Percentiles rank a stretch among this genome's conserved stretches.
Evolutionary conservation across 2,329 filamentous ascomycete species (phyloP).

Genomic region (Claviceps monticola): DNA sequence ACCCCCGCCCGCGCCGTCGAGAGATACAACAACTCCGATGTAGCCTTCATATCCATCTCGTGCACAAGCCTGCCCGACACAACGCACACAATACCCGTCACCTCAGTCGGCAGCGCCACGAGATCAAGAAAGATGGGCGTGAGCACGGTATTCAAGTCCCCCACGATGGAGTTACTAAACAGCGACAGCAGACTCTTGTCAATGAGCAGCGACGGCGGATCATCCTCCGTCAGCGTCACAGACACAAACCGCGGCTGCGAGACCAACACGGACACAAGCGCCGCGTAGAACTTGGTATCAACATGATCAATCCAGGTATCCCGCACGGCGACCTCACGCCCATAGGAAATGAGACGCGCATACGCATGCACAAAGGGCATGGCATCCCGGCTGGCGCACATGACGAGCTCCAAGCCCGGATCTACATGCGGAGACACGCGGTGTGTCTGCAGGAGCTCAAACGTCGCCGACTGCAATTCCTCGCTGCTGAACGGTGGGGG

Average conservation of each 20-base stretch:
- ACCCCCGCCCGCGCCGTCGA: conserved; percentile 80
- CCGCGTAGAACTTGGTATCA: conserved; percentile 49
- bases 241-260: conserved; percentile 58
- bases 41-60: conserved; percentile 43
- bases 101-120: conserved; percentile 65
- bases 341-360: conserved; percentile 22
- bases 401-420: conserved; percentile 55
- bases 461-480: conserved; percentile 73
- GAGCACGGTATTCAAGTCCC: conserved; percentile 55
- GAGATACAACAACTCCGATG: conserved; percentile 75
- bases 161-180: conserved; percentile 62
- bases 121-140: conserved; percentile 85
- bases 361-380: conserved; percentile 25
- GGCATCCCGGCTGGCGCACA: conserved; percentile 57
- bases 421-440: conserved; percentile 62
- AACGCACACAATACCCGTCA: conserved; percentile 88
- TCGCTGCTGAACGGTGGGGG: conserved; percentile 64
- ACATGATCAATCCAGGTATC: conserved; percentile 43
- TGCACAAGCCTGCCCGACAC: conserved; percentile 73
- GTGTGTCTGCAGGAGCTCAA: conserved; percentile 65
- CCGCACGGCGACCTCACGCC: conserved; percentile 20
- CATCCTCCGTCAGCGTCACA: conserved; percentile 57
- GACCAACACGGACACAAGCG: conserved; percentile 46
- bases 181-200: conserved; percentile 53
- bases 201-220: conserved; percentile 59